phyloP scores from a whole-genome alignment of 73 alveolate species.

The Blepharisma stoltei region DNA sequence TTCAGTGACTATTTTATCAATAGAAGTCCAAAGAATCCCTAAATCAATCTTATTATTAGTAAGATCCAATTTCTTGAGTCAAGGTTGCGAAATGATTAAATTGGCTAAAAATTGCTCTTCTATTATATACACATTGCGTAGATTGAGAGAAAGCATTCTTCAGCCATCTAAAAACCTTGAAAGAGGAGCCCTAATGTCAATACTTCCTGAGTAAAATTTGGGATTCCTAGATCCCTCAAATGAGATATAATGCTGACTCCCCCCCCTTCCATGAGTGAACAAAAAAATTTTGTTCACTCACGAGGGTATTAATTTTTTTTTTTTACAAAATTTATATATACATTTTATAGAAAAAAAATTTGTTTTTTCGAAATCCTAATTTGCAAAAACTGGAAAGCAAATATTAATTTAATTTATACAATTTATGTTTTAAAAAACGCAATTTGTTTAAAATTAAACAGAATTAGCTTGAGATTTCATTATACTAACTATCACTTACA shows the following conservation, averaged over 20 bases:
- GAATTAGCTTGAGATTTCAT: too few relatives aligned
- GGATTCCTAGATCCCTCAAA: constrained; percentile 3
- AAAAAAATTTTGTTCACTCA: too few relatives aligned
- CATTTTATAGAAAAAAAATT: too few relatives aligned
- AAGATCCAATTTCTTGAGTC: background rate
- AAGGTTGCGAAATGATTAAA: background rate
- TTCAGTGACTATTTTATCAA: background rate
- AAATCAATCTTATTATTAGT: background rate
- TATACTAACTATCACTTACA: too few relatives aligned
- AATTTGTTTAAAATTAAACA: too few relatives aligned
- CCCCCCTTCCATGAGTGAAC: too few relatives aligned
- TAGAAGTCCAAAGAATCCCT: constrained; percentile 10
- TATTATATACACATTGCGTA: background rate
- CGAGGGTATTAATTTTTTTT: too few relatives aligned
- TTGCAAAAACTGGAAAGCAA: too few relatives aligned
- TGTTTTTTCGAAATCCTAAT: too few relatives aligned
- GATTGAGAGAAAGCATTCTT: background rate
- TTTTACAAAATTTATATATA: too few relatives aligned
- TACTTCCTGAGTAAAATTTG: background rate
- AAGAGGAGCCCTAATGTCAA: background rate
- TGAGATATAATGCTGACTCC: background rate
- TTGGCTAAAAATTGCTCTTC: background rate
- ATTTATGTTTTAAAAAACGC: too few relatives aligned
- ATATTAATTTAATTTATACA: too few relatives aligned
- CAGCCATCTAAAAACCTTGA: background rate